These are phyloP conservation scores for Fusarium sp. DNA, from an alignment of 2,329 filamentous ascomycete species.

Conservation along the genomic window DNA sequence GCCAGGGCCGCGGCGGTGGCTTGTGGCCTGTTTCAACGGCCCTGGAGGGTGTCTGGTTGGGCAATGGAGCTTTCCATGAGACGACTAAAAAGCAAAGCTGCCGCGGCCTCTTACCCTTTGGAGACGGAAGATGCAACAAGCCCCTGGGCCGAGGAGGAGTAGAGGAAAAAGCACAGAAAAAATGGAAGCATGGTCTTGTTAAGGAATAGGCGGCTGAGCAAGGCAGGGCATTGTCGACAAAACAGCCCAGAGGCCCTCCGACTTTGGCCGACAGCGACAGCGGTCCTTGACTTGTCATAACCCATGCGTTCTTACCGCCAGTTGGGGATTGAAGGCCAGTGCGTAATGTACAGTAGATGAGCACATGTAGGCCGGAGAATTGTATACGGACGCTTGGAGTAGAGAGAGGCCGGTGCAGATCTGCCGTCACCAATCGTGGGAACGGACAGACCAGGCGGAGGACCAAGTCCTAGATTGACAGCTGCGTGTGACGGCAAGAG, in stretches of 20 bases:
- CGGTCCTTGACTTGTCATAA: constrained; percentile 19
- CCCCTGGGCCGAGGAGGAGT: constrained; percentile 1
- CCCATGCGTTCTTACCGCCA: constrained; percentile 26
- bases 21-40: constrained; percentile 29
- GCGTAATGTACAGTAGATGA: not conserved
- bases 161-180: not conserved
- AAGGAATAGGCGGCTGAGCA: constrained; percentile 2
- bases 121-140: constrained; percentile 9
- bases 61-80: constrained; percentile 17
- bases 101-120: constrained; percentile 13
- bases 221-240: constrained; percentile 4
- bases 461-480: constrained; percentile 12
- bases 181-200: constrained; percentile 9
- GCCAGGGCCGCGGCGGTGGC: constrained; percentile 7
- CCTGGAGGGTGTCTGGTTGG: not conserved
- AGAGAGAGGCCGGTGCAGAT: constrained; percentile 33
- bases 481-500: not conserved
- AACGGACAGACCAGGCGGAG: constrained; percentile 14
- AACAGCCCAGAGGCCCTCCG: constrained; percentile 27
- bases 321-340: constrained; percentile 3
- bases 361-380: constrained; percentile 19
- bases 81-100: constrained; percentile 38
- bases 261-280: constrained; percentile 37
- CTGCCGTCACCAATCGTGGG: not conserved
- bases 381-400: constrained; percentile 13